Evolutionary conservation across 345 rosid species (phyloP).

Genomic region (Populus deltoides): DNA sequence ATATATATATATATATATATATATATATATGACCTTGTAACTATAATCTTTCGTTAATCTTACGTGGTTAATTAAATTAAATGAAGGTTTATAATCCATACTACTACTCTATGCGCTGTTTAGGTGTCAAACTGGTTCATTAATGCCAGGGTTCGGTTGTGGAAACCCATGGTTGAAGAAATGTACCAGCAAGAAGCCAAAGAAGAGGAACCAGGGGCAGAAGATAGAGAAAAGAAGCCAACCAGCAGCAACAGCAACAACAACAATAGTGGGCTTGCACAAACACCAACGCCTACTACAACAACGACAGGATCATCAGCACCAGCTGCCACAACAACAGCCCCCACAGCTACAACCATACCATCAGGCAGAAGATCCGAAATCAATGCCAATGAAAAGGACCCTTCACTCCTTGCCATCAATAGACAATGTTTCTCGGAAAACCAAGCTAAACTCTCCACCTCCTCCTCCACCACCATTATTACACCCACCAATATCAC

Average conservation of each 20-base stretch:
- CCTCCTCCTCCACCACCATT: constrained; percentile 22
- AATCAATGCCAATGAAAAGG: constrained; percentile 63
- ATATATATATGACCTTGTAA: not conserved
- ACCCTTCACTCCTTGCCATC: constrained; percentile 54
- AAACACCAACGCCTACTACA: constrained; percentile 29
- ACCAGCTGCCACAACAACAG: constrained; percentile 14
- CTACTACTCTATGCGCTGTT: not conserved
- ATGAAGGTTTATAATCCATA: not conserved
- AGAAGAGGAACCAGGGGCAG: constrained; percentile 38
- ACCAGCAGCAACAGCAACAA: constrained; percentile 23
- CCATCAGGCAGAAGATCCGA: constrained; percentile 55
- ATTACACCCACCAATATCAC: not conserved
- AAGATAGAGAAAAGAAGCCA: constrained; percentile 39
- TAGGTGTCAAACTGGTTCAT: constrained; percentile 99
- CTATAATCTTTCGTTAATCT: not conserved
- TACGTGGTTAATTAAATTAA: not conserved
- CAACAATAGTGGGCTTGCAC: constrained; percentile 38
- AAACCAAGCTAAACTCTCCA: constrained; percentile 39
- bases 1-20: too few species aligned
- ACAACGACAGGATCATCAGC: constrained; percentile 30
- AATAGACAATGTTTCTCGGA: constrained; percentile 51
- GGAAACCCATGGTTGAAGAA: constrained; percentile 99
- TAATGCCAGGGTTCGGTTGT: constrained; percentile 94
- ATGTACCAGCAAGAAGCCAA: constrained; percentile 92
- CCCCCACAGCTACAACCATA: constrained; percentile 31